Percentiles rank a stretch among this genome's conserved stretches.
Conservation (phyloP, 352 stramenopile genomes). For the Globisporangium sylvaticum region DNA sequence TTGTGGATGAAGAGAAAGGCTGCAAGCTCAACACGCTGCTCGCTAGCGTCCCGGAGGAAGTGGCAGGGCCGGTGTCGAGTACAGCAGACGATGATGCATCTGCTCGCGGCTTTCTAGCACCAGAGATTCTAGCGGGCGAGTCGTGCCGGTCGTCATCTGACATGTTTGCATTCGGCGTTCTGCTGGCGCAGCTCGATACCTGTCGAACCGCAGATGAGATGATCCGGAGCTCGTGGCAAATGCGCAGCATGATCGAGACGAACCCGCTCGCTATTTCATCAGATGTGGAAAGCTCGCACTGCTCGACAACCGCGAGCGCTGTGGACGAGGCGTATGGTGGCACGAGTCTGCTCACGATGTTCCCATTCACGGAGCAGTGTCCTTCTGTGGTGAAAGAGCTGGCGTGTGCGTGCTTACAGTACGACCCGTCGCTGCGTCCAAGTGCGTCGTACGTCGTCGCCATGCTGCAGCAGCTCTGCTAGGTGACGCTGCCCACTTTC, state of each 20-base stretch:
- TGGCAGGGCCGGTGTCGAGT: background rate
- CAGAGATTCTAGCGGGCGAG: slow-evolving; percentile 51
- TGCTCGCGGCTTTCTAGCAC: slow-evolving; percentile 43
- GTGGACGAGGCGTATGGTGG: slow-evolving; percentile 29
- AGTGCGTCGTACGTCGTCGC: slow-evolving; percentile 70
- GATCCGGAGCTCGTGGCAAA: slow-evolving; percentile 52
- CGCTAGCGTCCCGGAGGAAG: slow-evolving; percentile 44
- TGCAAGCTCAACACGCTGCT: slow-evolving; percentile 80
- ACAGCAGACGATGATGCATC: slow-evolving; percentile 12
- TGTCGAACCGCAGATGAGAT: slow-evolving; percentile 59
- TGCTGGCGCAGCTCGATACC: slow-evolving; percentile 59
- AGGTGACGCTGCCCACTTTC: background rate
- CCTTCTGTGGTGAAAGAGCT: slow-evolving; percentile 51
- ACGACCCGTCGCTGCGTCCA: slow-evolving; percentile 63
- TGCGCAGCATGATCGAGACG: slow-evolving; percentile 35
- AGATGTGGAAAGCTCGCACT: slow-evolving; percentile 22
- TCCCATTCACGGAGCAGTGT: slow-evolving; percentile 69
- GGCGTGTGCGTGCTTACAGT: slow-evolving; percentile 59
- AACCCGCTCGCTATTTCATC: slow-evolving; percentile 24
- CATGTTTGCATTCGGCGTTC: slow-evolving; percentile 72
- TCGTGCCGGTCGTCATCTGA: slow-evolving; percentile 43
- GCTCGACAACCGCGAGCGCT: slow-evolving; percentile 26
- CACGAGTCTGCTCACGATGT: slow-evolving; percentile 31
- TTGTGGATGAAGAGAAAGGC: slow-evolving; percentile 65
- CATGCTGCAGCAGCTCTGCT: slow-evolving; percentile 49